Evolutionary conservation across 75 land plant species (phyloP).

Genomic region (Chamaecyparis obtusa): DNA sequence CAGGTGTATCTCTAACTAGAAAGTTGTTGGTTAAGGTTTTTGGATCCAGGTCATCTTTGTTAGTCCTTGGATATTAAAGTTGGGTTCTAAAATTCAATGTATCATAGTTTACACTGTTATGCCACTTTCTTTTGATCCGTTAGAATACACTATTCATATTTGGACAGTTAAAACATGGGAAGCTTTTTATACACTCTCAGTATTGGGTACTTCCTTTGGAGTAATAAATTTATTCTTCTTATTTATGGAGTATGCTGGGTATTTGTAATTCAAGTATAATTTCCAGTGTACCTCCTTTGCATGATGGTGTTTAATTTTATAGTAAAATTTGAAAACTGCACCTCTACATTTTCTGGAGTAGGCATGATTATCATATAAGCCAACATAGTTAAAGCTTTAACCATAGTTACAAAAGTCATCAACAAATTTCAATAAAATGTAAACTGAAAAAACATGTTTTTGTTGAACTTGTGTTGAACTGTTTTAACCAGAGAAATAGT

Average conservation of each 20-base stretch:
- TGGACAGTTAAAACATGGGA: not conserved
- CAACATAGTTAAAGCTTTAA: not conserved
- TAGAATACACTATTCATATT: not conserved
- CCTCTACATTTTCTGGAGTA: not conserved
- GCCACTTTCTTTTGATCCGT: not conserved
- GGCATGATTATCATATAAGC: not conserved
- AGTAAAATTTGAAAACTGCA: no score
- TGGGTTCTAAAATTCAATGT: not conserved
- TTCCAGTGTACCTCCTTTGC: not conserved
- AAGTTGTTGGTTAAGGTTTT: not conserved
- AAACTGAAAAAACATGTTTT: no score
- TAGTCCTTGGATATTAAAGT: not conserved
- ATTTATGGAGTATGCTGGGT: not conserved
- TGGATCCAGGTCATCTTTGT: not conserved
- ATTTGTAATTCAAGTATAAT: not conserved
- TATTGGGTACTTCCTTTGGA: not conserved
- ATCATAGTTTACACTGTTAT: not conserved
- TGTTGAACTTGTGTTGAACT: no score
- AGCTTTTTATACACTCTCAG: not conserved
- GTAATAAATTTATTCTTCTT: not conserved
- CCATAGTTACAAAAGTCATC: no score
- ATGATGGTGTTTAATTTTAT: not conserved
- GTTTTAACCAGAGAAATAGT: no score
- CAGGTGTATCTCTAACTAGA: not conserved
- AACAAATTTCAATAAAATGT: no score